Percentiles rank a stretch among this genome's conserved stretches.
Evolutionary conservation across 1,284 basidiomycete species (phyloP).

Genomic region (Entoloma clypeatum): DNA sequence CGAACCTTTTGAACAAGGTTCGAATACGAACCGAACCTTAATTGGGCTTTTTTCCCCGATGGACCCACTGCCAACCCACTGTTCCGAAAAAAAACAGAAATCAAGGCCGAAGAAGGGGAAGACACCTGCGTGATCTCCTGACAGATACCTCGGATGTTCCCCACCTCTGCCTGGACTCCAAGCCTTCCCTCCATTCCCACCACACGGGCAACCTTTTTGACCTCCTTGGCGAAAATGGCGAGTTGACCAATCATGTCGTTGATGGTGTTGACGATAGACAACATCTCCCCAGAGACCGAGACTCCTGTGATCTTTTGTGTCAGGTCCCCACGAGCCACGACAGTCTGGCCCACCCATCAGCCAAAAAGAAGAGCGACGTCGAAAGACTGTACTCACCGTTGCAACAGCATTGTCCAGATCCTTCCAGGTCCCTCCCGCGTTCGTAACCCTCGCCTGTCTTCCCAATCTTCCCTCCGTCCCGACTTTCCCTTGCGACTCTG

Average conservation of each 20-base stretch:
- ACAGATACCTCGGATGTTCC: constrained; percentile 96
- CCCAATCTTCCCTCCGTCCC: too few relatives aligned
- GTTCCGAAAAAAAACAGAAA: too few relatives aligned
- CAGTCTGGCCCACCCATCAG: too few relatives aligned
- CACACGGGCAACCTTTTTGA: constrained; percentile 91
- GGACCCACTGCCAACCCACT: too few relatives aligned
- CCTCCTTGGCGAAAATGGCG: too few relatives aligned
- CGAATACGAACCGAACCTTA: too few relatives aligned
- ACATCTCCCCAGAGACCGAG: constrained; percentile 92
- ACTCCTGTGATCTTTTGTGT: constrained; percentile 92
- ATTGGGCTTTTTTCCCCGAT: too few relatives aligned
- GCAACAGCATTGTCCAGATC: constrained; percentile 91
- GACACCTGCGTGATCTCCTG: constrained; percentile 94
- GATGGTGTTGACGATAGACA: constrained; percentile 90
- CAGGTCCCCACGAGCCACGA: constrained; percentile 91
- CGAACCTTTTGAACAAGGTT: too few relatives aligned
- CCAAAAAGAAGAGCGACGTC: not conserved
- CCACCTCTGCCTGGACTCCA: constrained; percentile 95
- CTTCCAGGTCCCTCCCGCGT: too few relatives aligned
- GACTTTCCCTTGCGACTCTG: constrained; percentile 82
- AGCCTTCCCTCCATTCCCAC: constrained; percentile 96
- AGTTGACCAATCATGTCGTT: too few relatives aligned
- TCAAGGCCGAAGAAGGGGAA: constrained; percentile 1
- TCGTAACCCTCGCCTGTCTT: too few relatives aligned
- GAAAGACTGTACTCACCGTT: constrained; percentile 47